Percentiles rank a stretch among this genome's conserved stretches.
Evolutionary conservation across 371 early-diverging fungal genomes (phyloP).

Genomic region (Neoconidiobolus thromboides): DNA sequence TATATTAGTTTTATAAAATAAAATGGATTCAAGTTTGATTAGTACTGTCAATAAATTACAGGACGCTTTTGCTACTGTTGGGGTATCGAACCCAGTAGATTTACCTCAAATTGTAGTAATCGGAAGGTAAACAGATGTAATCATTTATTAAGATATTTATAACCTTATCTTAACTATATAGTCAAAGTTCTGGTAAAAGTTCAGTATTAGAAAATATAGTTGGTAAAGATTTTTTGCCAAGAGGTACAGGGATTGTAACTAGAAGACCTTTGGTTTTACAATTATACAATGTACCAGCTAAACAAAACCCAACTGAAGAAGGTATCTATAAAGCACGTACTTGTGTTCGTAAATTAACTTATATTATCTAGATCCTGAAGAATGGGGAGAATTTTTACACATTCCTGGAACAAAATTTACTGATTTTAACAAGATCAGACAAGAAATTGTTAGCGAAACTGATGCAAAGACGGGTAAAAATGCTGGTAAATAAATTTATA

Average conservation of each 20-base stretch:
- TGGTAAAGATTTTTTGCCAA: constrained; percentile 93
- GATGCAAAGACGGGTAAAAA: constrained; percentile 83
- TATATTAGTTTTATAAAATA: no score
- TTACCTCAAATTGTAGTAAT: constrained; percentile 97
- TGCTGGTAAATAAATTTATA: constrained; percentile 24
- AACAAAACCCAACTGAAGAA: constrained; percentile 14
- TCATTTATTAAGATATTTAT: not conserved
- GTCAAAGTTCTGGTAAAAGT: constrained; percentile 95
- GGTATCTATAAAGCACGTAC: constrained; percentile 9
- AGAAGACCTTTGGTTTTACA: constrained; percentile 90
- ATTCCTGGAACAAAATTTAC: constrained; percentile 80
- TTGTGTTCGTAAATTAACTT: not conserved
- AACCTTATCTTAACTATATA: constrained; percentile 2
- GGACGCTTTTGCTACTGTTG: constrained; percentile 88
- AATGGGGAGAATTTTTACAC: constrained; percentile 96
- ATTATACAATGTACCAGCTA: constrained; percentile 72
- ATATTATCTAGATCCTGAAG: constrained; percentile 41
- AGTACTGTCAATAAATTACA: not conserved
- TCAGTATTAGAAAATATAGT: constrained; percentile 99
- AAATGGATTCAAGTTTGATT: not conserved
- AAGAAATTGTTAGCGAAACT: constrained; percentile 84
- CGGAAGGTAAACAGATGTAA: constrained; percentile 34
- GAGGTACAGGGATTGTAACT: constrained; percentile 91
- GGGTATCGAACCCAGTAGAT: constrained; percentile 92
- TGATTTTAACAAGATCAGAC: constrained; percentile 84